phyloP scores from a whole-genome alignment of 495 filamentous ascomycete species.

The Melanomma pulvis-pyrius region DNA sequence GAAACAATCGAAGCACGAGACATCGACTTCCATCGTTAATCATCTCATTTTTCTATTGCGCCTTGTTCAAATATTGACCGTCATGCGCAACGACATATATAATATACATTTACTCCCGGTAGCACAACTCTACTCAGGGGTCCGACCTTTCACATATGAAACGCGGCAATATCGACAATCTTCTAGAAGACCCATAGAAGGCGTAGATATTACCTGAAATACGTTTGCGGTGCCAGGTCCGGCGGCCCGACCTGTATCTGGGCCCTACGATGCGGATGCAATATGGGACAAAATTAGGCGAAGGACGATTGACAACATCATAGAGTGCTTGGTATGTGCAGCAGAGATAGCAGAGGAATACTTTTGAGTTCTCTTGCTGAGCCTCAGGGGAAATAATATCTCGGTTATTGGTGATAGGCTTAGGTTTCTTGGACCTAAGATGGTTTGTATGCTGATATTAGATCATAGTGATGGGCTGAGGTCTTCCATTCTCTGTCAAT shows the following conservation, averaged over 20 bases:
- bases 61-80: too few species aligned
- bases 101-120: too few species aligned
- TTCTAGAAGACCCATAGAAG: conserved; percentile 15
- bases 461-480: background rate
- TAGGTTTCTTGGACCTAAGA: background rate
- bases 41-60: too few species aligned
- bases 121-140: too few species aligned
- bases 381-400: background rate
- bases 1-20: too few species aligned
- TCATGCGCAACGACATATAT: too few species aligned
- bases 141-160: background rate
- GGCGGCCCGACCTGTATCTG: conserved; percentile 5
- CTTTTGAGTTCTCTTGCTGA: background rate
- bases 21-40: too few species aligned
- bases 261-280: background rate
- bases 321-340: background rate
- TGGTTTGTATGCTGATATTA: background rate
- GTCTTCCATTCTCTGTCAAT: background rate
- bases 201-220: background rate
- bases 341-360: background rate
- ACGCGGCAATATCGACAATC: background rate
- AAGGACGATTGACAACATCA: background rate
- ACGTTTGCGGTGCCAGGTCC: conserved; percentile 6
- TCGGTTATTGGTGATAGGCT: background rate
- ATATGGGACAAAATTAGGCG: conserved; percentile 1